Evolutionary conservation across 1,284 basidiomycete genomes (phyloP), one percentile per base, ranked within the genome.

Genomic region (Leccinum fallax): DNA sequence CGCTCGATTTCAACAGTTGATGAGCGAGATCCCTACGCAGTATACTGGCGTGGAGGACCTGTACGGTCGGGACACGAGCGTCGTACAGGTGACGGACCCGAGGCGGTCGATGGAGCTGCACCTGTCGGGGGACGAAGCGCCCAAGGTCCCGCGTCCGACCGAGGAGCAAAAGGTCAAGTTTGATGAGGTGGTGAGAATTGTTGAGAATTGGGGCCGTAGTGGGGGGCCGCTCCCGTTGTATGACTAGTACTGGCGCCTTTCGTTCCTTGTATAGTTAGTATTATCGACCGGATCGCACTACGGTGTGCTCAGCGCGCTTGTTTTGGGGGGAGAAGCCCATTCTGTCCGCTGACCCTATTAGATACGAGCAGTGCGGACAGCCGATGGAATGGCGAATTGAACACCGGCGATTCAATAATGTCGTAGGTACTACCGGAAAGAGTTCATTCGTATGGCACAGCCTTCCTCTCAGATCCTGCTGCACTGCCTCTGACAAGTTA

Each of bases 61-160:
- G 64, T 90, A 90, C 67, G 85, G 84, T 0, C 58, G 85, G 64
- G 80, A 90, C 67, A 87, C 81, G 15, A 83, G 85, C 69, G 89
- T 92, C 65, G 78, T 80, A 9, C 53, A 60, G 21, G 24, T 11
- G 15, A 28, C 59, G 21, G 32, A 51, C 13, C 55, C 56, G 28
- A 32, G 4, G 16, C n/a, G 21, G n/a, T 6, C 16, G 38, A 2
- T 5, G 16, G 53, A 40, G 1, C 16, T 40, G 15, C 38, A 61
- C 19, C 38, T 43, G 7, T 90, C 82, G 76, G 81, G 80, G 11
- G 83, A 81, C 61, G 82, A 83, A 7, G 85, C 83, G 0, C 86
- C 79, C 56, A 86, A 87, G 4, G 80, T 80, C 1, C 76, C 78
- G 8, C 69, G 84, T 65, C 72, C 85, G 3, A 85, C 83, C 6